phyloP scores from a whole-genome alignment of 768 basidiomycete genomes.

The Termitomyces sp. region DNA sequence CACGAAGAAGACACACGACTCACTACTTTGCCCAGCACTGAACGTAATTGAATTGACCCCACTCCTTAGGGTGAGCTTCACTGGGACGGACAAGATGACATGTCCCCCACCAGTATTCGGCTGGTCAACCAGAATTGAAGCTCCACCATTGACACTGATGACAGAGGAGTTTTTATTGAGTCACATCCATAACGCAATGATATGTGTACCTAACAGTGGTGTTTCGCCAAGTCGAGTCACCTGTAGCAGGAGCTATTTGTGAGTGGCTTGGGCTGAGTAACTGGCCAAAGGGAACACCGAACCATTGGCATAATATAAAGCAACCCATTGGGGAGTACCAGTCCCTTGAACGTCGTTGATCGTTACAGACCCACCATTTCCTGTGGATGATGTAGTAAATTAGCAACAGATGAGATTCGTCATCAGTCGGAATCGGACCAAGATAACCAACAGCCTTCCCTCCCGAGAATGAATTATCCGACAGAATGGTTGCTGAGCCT shows the following conservation, averaged over 20 bases:
- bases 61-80: slow-evolving; percentile 41
- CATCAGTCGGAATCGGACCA: slow-evolving; percentile 26
- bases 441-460: slow-evolving; percentile 50
- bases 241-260: slow-evolving; percentile 15
- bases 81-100: slow-evolving; percentile 51
- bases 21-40: slow-evolving; percentile 44
- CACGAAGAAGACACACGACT: slow-evolving; percentile 14
- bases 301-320: slow-evolving; percentile 57
- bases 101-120: slow-evolving; percentile 51
- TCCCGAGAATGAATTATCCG: slow-evolving; percentile 44
- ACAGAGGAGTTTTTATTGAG: not conserved
- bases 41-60: slow-evolving; percentile 51
- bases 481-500: slow-evolving; percentile 40
- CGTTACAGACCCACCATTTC: slow-evolving; percentile 52
- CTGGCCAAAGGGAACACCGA: not conserved
- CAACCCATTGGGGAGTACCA: slow-evolving; percentile 53
- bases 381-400: slow-evolving; percentile 19
- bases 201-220: slow-evolving; percentile 46
- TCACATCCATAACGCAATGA: not conserved
- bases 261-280: not conserved
- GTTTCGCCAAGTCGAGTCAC: slow-evolving; percentile 53
- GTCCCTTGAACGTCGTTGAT: slow-evolving; percentile 51
- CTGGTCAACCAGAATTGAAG: slow-evolving; percentile 48
- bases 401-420: not conserved
- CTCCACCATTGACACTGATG: slow-evolving; percentile 51